Conservation (phyloP, 106 monocot genomes). For the Apostasia shenzhenica region DNA sequence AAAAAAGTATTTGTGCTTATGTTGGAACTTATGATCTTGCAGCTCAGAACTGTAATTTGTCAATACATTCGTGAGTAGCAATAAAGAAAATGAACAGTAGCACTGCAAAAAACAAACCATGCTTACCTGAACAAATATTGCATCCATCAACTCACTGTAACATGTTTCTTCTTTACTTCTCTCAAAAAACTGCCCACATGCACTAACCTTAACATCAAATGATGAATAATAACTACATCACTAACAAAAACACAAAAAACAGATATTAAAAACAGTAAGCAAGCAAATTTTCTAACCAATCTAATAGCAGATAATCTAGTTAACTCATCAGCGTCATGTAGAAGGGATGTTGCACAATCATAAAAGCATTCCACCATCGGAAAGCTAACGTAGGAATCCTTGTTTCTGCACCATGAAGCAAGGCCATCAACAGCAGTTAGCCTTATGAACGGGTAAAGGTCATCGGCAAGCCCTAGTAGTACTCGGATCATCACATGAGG, state of each 20-base stretch:
- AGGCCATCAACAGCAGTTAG: conserved; percentile 38
- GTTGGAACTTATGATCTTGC: too few relatives aligned
- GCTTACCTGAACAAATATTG: conserved; percentile 55
- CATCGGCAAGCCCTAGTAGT: conserved; percentile 39
- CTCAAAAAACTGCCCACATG: conserved; percentile 44
- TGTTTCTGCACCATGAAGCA: conserved; percentile 25
- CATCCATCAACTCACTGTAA: conserved; percentile 25
- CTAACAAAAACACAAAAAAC: neutral
- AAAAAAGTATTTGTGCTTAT: too few relatives aligned
- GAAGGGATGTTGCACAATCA: conserved; percentile 30
- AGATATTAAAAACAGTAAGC: neutral
- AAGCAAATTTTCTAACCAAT: conserved; percentile 39
- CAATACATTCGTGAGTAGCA: too few relatives aligned
- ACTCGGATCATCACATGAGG: conserved; percentile 25
- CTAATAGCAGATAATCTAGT: conserved; percentile 48
- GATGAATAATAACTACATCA: neutral
- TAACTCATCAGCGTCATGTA: conserved; percentile 49
- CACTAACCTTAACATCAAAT: conserved; percentile 35
- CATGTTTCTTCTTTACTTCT: conserved; percentile 1
- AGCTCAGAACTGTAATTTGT: too few relatives aligned
- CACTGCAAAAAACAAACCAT: neutral
- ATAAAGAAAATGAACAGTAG: neutral
- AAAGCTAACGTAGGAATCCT: neutral
- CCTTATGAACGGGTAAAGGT: conserved; percentile 56
- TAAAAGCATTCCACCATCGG: conserved; percentile 23